Base-by-base conservation (phyloP, 805 yeast species). In the Metschnikowia gruessii region DNA sequence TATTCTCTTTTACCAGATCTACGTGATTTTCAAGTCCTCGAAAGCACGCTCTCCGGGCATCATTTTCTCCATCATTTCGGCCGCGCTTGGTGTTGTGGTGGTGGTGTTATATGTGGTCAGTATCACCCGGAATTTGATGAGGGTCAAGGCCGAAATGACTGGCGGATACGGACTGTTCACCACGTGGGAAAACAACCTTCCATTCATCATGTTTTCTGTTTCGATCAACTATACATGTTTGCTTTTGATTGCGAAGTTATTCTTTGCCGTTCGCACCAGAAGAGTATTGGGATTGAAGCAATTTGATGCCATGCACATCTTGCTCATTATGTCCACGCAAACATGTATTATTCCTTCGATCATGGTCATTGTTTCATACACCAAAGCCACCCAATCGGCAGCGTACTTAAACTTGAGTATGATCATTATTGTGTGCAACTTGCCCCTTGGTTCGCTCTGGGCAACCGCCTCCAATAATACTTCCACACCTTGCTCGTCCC, bases 401-500 rank as follows among this genome's bases (percentile, higher is more conserved):
- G 75, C 31, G 50, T 81, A 53, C 62, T 76, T 19, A 15, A 74
- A 83, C 3, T 59, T 86, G 24, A 80, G 87, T 2, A 67, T 80
- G 2, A 68, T 86, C 19, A 55, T 89, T 5, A 82, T 85, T 16
- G 84, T 85, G 0, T 60, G 87, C 22, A 85, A 91, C 3, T 69
- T 90, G 44, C 97, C 97, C 1, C 64, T 91, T 40, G 81, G 96
- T 0, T 80, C 96, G 0, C 77, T 90, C 77, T 90, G 97, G 97
- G 95, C 97, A 0, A 70, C 83, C 3, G 71, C 89, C 2, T 74
- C 84, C 1, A 82, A 83, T 55, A 79, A 78, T 46, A 59, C 74
- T 1, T 50, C 59, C 2, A 33, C 30, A 2, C 63, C 63, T 5
- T 52, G 51, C 17, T 60, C 65, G 11, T 52, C 51, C 17, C 52